Evolutionary conservation across 2,329 filamentous ascomycete species (phyloP), one percentile per base, ranked within the genome.

Genomic region (Didymosphaeria variabile): DNA sequence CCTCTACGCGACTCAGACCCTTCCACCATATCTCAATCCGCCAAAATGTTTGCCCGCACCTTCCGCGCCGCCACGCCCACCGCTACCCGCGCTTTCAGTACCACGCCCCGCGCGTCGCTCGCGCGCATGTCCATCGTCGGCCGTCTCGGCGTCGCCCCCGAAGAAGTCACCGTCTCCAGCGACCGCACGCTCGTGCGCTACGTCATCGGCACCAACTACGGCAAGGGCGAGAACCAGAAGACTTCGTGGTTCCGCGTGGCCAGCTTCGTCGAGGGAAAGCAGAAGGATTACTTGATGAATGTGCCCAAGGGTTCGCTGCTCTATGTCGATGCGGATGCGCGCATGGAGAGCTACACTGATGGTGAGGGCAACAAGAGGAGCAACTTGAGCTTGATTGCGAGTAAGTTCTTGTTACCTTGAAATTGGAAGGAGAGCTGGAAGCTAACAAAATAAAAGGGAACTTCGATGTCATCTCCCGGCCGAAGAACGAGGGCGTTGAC

Each of bases 61-160:
- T 73, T 85, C 82, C 82, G 84, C 79, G 79, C 84, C 79, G 70
- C 83, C 79, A 81, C 83, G 79, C 79, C 83, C 80, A 76, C 81
- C 78, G 74, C 80, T 66, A 76, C 84, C 70, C 92, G 93, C 80
- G 81, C 89, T 74, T 97, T 97, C 87, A 92, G 88, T 82, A 88
- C 89, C 70, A 89, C 90, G 47, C 72, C 83, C 46, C 81, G 82
- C 67, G 85, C 87, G 64, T 81, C 85, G 65, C 74, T 95, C 68
- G 92, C 95, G 69, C 91, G 90, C 80, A 91, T 99, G 83, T 91
- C 89, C 73, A 84, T 99, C 79, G 86, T 97, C 70, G 95, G 95
- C 75, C 91, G 93, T 79, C 88, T 99, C 55, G 93, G 87, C 63
- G 87, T 88, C 71, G 86, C 88, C 56, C 94, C 95, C 60, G 94